Conservation (phyloP, 768 basidiomycete species). For the Lentinula edodes region DNA sequence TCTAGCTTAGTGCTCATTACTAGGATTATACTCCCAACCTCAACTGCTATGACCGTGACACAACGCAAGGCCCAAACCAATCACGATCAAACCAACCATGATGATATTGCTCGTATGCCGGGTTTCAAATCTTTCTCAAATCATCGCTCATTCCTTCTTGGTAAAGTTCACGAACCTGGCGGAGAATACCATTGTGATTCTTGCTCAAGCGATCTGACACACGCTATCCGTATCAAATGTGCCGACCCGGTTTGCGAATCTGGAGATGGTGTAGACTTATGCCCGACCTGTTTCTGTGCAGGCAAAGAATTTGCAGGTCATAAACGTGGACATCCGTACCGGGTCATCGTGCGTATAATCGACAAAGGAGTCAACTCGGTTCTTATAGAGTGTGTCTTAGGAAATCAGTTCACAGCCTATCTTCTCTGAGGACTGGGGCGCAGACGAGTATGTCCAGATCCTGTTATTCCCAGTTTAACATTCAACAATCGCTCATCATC, state of each 20-base stretch:
- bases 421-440: constrained; percentile 93
- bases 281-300: constrained; percentile 86
- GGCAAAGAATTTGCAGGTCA: constrained; percentile 88
- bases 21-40: background rate
- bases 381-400: constrained; percentile 31
- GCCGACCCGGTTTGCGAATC: constrained; percentile 66
- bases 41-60: constrained; percentile 52
- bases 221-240: constrained; percentile 96
- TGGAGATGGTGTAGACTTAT: constrained; percentile 85
- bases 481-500: background rate
- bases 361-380: background rate
- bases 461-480: too few species aligned
- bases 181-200: constrained; percentile 80
- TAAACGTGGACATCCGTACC: constrained; percentile 82
- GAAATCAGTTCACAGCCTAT: constrained; percentile 97
- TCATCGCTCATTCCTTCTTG: constrained; percentile 5
- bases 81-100: constrained; percentile 54
- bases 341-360: constrained; percentile 67
- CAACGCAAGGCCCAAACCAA: constrained; percentile 60
- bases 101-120: constrained; percentile 57
- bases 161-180: constrained; percentile 78
- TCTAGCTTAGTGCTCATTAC: background rate
- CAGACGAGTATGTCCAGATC: constrained; percentile 73
- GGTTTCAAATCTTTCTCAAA: constrained; percentile 2
- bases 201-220: constrained; percentile 85